Percentiles rank a stretch among this genome's conserved stretches.
Conservation (phyloP, 2,329 filamentous ascomycete species). For the Pseudogymnoascus sp. region DNA sequence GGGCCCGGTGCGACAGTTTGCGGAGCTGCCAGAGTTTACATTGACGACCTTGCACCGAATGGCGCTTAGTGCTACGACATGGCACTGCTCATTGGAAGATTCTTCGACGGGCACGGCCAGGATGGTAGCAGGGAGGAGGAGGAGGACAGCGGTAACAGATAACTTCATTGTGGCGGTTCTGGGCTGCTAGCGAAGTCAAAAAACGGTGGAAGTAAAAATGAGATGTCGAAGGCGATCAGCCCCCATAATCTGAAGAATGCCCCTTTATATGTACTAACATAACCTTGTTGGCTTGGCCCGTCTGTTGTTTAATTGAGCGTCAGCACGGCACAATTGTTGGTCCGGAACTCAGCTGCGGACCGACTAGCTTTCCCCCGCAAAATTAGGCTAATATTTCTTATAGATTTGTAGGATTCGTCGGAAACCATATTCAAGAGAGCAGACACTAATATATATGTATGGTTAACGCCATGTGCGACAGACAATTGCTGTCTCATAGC, state of each 20-base stretch:
- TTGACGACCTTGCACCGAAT: not conserved
- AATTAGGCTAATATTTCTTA: constrained; percentile 1
- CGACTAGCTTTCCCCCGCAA: not conserved
- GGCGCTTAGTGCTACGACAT: not conserved
- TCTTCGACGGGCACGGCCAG: not conserved
- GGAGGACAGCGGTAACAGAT: not conserved
- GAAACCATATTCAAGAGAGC: not conserved
- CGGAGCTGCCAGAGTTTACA: not conserved
- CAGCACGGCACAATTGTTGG: not conserved
- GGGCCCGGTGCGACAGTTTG: not conserved
- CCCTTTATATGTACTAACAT: not conserved
- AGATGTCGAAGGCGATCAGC: not conserved
- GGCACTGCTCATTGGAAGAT: not conserved
- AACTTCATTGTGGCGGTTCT: not conserved
- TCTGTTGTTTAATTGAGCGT: not conserved
- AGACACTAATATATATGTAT: not conserved
- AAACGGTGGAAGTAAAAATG: not conserved
- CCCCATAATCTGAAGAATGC: not conserved
- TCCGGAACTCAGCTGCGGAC: not conserved
- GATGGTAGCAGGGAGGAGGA: not conserved
- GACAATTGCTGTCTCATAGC: too few relatives aligned
- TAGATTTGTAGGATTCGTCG: not conserved
- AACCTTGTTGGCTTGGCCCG: not conserved
- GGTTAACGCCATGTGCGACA: too few relatives aligned
- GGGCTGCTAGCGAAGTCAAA: not conserved